Base-by-base conservation (phyloP, 2,329 filamentous ascomycete genomes). In the Phaeophleospora eucalypticola region DNA sequence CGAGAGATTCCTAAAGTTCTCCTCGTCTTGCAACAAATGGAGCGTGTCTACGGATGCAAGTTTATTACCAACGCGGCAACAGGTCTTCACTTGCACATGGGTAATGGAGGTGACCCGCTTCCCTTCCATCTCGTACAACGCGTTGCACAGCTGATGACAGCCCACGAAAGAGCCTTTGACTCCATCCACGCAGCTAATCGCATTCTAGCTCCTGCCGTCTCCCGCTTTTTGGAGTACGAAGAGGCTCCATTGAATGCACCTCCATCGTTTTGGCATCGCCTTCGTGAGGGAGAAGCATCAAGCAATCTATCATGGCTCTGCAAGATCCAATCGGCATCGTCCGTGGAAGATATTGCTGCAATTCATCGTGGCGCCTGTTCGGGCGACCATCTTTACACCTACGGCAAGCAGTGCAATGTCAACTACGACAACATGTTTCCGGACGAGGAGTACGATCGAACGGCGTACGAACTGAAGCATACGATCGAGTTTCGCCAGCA, bases 401-500 rank as follows among this genome's bases (percentile, higher is more conserved):
- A 39, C 16, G 48, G 49, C 16, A 49, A 59, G 27, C 21, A 36
- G 24, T 18, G 19, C 14, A 33, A 45, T 0, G 29, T 52, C 21
- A 60, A 60, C 41, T 43, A 58, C 9, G 58, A 60, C 16, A 57
- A 60, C 33, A 41, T 57, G 1, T 54, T 32, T 14, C 8, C 20
- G 6, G 29, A 45, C 12, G 12, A 14, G 15, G 14, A 15, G 16
- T 15, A 16, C 7, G 19, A 37, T 39, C 16, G 29, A 3, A 24
- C 16, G 21, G 24, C 16, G 19, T 35, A 12, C n/a, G 6, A 10
- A 6, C 18, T 36, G 12, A 45, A 20, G 2, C 46, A 49, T n/a
- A 66, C 63, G 1, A 59, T 66, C 36, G 61, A 62, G 48, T 66
- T 67, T 52, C 51, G 61, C 10, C 62, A 66, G 29, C 64, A 66